These are phyloP conservation scores for Lactarius evosmus DNA, from an alignment of 768 basidiomycete genomes.

Conservation along the genomic window DNA sequence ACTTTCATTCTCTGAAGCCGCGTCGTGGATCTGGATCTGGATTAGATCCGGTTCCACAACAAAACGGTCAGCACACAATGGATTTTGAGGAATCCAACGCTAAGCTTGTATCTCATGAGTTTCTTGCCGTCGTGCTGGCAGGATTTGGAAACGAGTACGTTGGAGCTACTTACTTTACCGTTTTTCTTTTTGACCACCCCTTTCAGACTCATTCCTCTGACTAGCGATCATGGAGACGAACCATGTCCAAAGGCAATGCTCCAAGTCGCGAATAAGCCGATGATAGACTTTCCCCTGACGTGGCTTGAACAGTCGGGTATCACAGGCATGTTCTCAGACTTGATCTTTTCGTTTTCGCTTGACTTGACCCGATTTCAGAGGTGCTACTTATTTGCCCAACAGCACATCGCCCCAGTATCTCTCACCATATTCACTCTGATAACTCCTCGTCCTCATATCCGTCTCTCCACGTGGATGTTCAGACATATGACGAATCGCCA, in stretches of 20 bases:
- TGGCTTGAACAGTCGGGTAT: conserved; percentile 91
- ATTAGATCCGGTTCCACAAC: background rate
- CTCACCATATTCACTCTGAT: conserved; percentile 82
- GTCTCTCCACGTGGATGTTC: conserved; percentile 69
- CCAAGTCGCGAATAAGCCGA: conserved; percentile 82
- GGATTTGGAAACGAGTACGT: conserved; percentile 91
- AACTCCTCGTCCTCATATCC: conserved; percentile 57
- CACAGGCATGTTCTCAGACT: conserved; percentile 50
- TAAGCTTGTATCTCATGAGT: conserved; percentile 63
- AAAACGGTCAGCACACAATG: no score
- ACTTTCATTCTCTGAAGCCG: no score
- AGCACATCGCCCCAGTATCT: conserved; percentile 68
- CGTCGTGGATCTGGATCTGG: background rate
- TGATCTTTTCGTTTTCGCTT: conserved; percentile 21
- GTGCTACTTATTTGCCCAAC: conserved; percentile 83
- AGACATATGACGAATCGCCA: conserved; percentile 73
- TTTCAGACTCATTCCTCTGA: conserved; percentile 67
- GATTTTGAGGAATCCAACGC: conserved; percentile 54
- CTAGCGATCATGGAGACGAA: conserved; percentile 70
- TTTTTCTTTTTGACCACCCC: conserved; percentile 6
- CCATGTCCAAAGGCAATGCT: conserved; percentile 85
- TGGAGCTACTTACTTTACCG: background rate
- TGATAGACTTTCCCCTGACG: conserved; percentile 76
- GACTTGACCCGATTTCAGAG: conserved; percentile 45
- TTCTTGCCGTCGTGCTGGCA: conserved; percentile 82